Conservation (phyloP, 208 protist species). For the Trichomonas vaginalis region DNA sequence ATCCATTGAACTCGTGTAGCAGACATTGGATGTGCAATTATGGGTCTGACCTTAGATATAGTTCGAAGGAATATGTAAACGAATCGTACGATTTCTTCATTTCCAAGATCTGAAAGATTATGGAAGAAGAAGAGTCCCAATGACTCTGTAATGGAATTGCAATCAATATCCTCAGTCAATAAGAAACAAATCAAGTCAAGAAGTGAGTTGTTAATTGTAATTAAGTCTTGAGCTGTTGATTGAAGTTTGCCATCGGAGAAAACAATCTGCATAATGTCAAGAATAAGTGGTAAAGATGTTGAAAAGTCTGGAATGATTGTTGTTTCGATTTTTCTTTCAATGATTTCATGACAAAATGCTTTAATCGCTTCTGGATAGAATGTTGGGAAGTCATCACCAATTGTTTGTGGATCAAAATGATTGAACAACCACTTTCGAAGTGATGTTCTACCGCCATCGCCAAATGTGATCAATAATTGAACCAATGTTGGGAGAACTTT, state of each 20-base stretch:
- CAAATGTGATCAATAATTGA: neutral
- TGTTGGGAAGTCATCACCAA: neutral
- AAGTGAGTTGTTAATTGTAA: neutral
- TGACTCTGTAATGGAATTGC: neutral
- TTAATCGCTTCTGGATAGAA: neutral
- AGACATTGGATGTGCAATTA: neutral
- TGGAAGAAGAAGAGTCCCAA: neutral
- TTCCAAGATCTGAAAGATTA: neutral
- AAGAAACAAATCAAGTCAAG: neutral
- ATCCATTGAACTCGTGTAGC: neutral
- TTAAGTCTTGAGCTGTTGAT: neutral
- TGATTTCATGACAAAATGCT: neutral
- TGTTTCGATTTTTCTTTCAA: neutral
- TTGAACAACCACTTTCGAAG: neutral
- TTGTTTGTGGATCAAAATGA: neutral
- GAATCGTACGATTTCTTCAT: neutral
- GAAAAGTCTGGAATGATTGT: neutral
- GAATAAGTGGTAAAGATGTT: neutral
- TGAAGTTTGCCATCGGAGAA: neutral
- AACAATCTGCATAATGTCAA: neutral
- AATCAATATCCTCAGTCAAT: neutral
- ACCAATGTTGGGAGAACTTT: neutral
- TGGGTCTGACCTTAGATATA: neutral
- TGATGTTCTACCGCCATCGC: neutral
- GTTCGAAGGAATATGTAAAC: neutral